Conservation (phyloP, 106 monocot species). For the Amphibolis antarctica region DNA sequence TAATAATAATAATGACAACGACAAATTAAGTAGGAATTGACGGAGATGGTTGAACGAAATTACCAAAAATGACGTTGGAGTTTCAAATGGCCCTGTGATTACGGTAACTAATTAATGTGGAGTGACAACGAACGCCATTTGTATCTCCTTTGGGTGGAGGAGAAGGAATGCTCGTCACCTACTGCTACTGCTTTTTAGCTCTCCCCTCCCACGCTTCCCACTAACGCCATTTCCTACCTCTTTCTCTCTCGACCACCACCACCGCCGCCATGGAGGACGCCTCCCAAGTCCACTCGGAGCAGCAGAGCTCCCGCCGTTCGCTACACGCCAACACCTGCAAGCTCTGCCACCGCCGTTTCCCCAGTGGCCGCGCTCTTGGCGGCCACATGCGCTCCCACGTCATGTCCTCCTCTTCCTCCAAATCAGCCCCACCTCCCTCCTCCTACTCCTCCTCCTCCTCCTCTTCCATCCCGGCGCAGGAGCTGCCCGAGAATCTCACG, state of each 20-base stretch:
- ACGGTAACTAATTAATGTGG: too few relatives aligned
- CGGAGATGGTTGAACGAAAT: too few relatives aligned
- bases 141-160: neutral
- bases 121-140: too few relatives aligned
- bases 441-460: conserved; percentile 34
- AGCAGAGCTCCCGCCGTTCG: too few relatives aligned
- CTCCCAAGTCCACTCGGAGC: conserved; percentile 2
- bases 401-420: neutral
- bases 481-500: neutral
- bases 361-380: conserved; percentile 52
- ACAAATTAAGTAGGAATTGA: too few relatives aligned
- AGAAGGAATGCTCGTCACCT: conserved; percentile 8
- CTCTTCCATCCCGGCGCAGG: conserved; percentile 4
- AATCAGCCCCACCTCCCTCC: neutral
- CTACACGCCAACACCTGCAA: conserved; percentile 63
- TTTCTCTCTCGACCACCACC: conserved; percentile 1
- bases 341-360: conserved; percentile 54
- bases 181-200: conserved; percentile 11
- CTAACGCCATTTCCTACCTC: neutral
- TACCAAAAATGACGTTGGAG: too few relatives aligned
- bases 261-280: too few relatives aligned
- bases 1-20: too few relatives aligned
- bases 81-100: too few relatives aligned
- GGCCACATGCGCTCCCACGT: conserved; percentile 78
- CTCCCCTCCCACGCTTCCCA: neutral